phyloP scores from a whole-genome alignment of 164 flowering plant species.

The Stephania yunnanensis region DNA sequence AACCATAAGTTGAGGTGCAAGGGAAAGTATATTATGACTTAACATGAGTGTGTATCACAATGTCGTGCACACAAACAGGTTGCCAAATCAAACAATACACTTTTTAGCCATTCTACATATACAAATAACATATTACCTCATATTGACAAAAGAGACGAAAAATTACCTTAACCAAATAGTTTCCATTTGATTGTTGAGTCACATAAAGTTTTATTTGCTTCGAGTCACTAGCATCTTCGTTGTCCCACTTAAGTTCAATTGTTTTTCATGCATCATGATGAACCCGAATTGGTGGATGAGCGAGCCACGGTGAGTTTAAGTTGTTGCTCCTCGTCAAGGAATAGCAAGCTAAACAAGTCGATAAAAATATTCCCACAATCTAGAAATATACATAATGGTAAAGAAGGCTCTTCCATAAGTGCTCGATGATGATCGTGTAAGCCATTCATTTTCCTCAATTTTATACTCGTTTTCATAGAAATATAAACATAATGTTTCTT shows the following conservation, averaged over 20 bases:
- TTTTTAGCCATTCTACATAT: no score
- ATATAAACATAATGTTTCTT: no score
- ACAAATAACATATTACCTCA: no score
- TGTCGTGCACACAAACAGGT: no score
- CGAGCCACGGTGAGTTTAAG: constrained; percentile 62
- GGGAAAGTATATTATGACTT: constrained; percentile 1
- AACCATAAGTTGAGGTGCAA: neutral
- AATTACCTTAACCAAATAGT: constrained; percentile 66
- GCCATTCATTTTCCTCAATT: no score
- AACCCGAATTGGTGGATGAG: constrained; percentile 80
- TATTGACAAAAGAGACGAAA: no score
- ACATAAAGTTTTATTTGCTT: constrained; percentile 33
- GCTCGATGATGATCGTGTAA: no score
- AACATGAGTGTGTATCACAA: neutral
- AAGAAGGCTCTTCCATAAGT: no score
- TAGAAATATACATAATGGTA: no score
- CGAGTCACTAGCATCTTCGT: constrained; percentile 36
- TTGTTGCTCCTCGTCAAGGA: constrained; percentile 32
- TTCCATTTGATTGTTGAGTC: constrained; percentile 61
- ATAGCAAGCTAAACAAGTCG: constrained; percentile 6
- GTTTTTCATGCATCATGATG: constrained; percentile 54
- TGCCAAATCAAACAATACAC: no score
- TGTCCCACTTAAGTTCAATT: constrained; percentile 78
- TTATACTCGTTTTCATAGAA: no score
- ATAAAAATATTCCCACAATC: neutral